These are phyloP conservation scores for Hysterium pulicare DNA, from an alignment of 2,329 filamentous ascomycete species.

Conservation along the genomic window DNA sequence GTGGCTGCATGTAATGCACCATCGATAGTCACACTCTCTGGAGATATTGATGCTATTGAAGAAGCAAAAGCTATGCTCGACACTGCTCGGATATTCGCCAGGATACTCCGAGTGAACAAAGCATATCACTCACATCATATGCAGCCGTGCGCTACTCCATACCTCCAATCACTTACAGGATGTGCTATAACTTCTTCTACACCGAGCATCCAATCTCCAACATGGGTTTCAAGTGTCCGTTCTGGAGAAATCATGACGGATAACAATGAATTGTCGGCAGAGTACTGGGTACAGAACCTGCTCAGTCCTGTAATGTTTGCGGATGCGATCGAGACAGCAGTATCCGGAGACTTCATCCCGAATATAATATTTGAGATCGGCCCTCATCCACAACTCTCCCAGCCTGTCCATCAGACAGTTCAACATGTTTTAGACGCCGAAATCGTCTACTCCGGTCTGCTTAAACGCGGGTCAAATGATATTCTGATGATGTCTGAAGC, in stretches of 20 bases:
- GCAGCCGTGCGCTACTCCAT: constrained; percentile 24
- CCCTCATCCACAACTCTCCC: constrained; percentile 27
- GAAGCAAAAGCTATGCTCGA: constrained; percentile 26
- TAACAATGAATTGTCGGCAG: too few relatives aligned
- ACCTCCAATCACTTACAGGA: constrained; percentile 8
- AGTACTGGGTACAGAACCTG: constrained; percentile 41
- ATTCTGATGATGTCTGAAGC: constrained; percentile 8
- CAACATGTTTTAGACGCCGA: background rate
- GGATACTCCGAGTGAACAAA: constrained; percentile 36
- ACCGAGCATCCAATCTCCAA: background rate
- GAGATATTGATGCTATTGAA: constrained; percentile 35
- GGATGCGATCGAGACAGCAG: constrained; percentile 19
- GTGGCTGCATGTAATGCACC: constrained; percentile 30
- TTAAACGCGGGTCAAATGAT: constrained; percentile 12
- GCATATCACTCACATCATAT: constrained; percentile 45
- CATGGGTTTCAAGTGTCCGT: background rate
- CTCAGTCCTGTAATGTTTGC: constrained; percentile 35
- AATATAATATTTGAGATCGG: constrained; percentile 21
- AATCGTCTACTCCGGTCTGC: constrained; percentile 11
- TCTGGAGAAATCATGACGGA: too few relatives aligned
- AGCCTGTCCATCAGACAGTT: constrained; percentile 12
- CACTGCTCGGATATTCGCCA: constrained; percentile 32
- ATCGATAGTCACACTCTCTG: constrained; percentile 39
- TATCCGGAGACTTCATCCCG: constrained; percentile 1
- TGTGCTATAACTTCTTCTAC: constrained; percentile 4